Evolutionary conservation across 2,329 filamentous ascomycete species (phyloP), one percentile per base, ranked within the genome.

Genomic region (Cercospora sesami): DNA sequence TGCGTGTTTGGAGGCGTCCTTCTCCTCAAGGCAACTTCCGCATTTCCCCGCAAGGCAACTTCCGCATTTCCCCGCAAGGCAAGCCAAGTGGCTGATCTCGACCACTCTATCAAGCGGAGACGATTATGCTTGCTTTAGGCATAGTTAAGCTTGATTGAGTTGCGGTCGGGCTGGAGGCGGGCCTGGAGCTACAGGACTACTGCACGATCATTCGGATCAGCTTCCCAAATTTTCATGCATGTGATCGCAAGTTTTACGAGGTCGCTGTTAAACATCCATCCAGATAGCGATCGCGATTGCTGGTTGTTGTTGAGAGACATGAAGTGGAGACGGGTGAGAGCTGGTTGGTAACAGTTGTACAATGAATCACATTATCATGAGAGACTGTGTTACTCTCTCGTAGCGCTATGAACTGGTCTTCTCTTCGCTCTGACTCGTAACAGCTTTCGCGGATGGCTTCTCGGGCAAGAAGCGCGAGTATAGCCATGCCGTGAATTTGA

Each of bases 401-500:
- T 26, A 18, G 31, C 33, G 51, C 62, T 64, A 64, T 64, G 62
- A 64, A 64, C 31, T 58, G 48, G 62, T 64, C 62, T 64, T 64
- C 26, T 64, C 62, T 42, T 64, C 62, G 36, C 51, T 59, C 33
- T 64, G 62, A 8, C 30, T 58, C 21, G 62, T 64, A 10, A 36
- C 33, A 30, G 62, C 62, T 31, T 64, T 64, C 18, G 53, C 5
- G 2, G 62, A 64, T 21, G 67, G 63, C 60, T 68, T 68, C n/a
- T 65, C 67, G 1, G 71, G 68, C 62, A 69, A 28, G 2, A 82
- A 81, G 73, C 78, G 82, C 67, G 78, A 81, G 77, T 90, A 89
- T 18, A 88, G 67, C 86, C 86, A 87, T 31, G 82, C 80, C 10
- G 86, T 79, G 72, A 89, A 83, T 58, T 79, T 83, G 16, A 91